These are phyloP conservation scores for Purpureocillium takamizusanense DNA, from an alignment of 2,329 filamentous ascomycete species.

Conservation along the genomic window DNA sequence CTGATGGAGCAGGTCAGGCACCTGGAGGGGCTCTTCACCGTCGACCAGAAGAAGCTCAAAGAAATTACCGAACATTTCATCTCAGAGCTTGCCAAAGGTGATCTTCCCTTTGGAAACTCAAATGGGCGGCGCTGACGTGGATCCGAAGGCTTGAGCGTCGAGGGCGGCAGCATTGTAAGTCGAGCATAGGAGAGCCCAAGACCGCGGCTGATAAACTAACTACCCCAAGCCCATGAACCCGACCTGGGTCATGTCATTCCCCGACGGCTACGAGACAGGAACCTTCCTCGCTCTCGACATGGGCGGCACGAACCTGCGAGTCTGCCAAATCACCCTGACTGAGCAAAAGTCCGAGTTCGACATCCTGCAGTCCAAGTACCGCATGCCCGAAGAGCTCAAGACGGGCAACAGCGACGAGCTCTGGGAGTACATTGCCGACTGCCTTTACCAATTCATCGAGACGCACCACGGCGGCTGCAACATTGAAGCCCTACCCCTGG, in stretches of 20 bases:
- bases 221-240: slow-evolving; percentile 83
- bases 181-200: not conserved
- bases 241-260: slow-evolving; percentile 89
- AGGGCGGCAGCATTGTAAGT: slow-evolving; percentile 88
- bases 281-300: slow-evolving; percentile 88
- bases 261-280: slow-evolving; percentile 77
- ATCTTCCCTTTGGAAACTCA: not conserved
- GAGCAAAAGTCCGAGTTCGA: slow-evolving; percentile 85
- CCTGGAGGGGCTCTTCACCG: slow-evolving; percentile 76
- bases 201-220: slow-evolving; percentile 13
- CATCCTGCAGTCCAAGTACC: slow-evolving; percentile 93
- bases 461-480: slow-evolving; percentile 67
- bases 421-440: slow-evolving; percentile 93
- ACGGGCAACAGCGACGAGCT: slow-evolving; percentile 75
- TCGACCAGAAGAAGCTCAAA: slow-evolving; percentile 75
- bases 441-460: slow-evolving; percentile 81
- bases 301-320: slow-evolving; percentile 91
- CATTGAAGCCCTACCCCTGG: slow-evolving; percentile 63
- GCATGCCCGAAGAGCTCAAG: slow-evolving; percentile 88
- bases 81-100: slow-evolving; percentile 77
- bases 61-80: slow-evolving; percentile 85
- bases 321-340: slow-evolving; percentile 85
- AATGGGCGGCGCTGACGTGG: slow-evolving; percentile 6
- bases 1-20: slow-evolving; percentile 70
- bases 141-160: slow-evolving; percentile 61